Evolutionary conservation across 2,329 filamentous ascomycete genomes (phyloP), one percentile per base, ranked within the genome.

Genomic region (Lasiodiplodia hormozganensis): DNA sequence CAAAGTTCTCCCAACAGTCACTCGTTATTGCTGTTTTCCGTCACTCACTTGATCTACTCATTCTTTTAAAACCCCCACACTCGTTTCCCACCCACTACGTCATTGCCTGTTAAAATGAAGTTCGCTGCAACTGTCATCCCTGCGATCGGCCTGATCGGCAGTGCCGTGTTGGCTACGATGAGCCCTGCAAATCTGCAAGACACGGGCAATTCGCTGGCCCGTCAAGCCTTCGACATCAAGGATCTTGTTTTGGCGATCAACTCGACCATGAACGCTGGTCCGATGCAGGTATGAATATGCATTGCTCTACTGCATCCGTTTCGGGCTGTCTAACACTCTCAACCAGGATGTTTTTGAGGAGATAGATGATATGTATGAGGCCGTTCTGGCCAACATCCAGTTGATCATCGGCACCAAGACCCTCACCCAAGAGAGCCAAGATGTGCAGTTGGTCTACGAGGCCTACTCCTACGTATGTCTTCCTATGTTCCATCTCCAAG

Each of bases 231-330:
- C 23, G 66, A 68, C 38, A 16, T 47, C 23, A 68, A 68, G 28
- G 66, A 68, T n/a, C 66, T 68, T 56, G 58, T 68, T 8, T 7
- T 53, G 18, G 14, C 40, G 18, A 56, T 68, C 60, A 68, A 67
- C 14, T 25, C n/a, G 7, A 51, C 66, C 21, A 25, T 18, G 18
- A 64, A 52, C 23, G 2, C 28, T n/a, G 40, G 60, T 6, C 31
- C 60, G 16, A 68, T 68, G 66, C 34, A 38, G 5, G 43, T 64
- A 40, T 7, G 54, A 2, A 23, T 10, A 21, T 12, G 16, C 5
- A 11, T 2, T 18, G 0, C 16, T 7, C 4, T 3, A 14, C 12
- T n/a, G n/a, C 7, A 2, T 10, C 1, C 21, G 23, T 36, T 12
- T 16, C 23, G 38, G n/a, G 12, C n/a, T 16, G 18, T 16, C 18